A percentile compares a stretch with the other conserved stretches of the same genome.
Evolutionary conservation across 768 basidiomycete species (phyloP).

Genomic region (Rhizopogon rudus): DNA sequence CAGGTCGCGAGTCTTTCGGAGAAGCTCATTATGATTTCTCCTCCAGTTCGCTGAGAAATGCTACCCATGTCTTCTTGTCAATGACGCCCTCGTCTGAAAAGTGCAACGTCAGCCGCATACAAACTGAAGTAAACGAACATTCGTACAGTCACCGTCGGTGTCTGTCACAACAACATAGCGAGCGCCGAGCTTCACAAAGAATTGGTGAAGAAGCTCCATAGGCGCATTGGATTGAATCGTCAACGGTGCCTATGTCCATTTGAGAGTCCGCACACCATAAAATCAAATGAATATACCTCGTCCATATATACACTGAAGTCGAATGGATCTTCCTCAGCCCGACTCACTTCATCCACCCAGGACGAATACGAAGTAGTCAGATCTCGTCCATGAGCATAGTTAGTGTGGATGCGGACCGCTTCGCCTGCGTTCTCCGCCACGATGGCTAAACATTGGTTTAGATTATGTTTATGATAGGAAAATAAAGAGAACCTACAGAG

Average conservation of each 20-base stretch:
- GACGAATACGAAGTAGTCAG: constrained; percentile 61
- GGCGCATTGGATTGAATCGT: constrained; percentile 82
- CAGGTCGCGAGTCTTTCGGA: not conserved
- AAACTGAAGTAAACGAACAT: constrained; percentile 8
- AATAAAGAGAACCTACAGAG: constrained; percentile 49
- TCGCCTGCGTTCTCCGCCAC: constrained; percentile 72
- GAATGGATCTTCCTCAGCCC: constrained; percentile 44
- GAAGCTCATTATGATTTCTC: constrained; percentile 33
- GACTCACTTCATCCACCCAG: constrained; percentile 35
- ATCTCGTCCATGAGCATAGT: constrained; percentile 31
- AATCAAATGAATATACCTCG: constrained; percentile 42
- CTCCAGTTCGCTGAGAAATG: constrained; percentile 74
- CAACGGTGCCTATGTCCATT: constrained; percentile 65
- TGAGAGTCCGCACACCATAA: not conserved
- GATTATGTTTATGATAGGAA: not conserved
- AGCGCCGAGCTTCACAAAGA: constrained; percentile 92
- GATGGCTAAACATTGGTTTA: constrained; percentile 41
- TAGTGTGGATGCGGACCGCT: constrained; percentile 58
- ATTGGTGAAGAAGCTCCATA: constrained; percentile 87
- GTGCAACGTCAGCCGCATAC: not conserved
- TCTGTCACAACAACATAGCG: constrained; percentile 86
- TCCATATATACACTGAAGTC: constrained; percentile 92
- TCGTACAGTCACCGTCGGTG: constrained; percentile 73
- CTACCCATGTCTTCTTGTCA: constrained; percentile 93
- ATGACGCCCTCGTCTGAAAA: constrained; percentile 79